Conservation (phyloP, 2,329 filamentous ascomycete genomes). For the Xenoacremonium recifei region DNA sequence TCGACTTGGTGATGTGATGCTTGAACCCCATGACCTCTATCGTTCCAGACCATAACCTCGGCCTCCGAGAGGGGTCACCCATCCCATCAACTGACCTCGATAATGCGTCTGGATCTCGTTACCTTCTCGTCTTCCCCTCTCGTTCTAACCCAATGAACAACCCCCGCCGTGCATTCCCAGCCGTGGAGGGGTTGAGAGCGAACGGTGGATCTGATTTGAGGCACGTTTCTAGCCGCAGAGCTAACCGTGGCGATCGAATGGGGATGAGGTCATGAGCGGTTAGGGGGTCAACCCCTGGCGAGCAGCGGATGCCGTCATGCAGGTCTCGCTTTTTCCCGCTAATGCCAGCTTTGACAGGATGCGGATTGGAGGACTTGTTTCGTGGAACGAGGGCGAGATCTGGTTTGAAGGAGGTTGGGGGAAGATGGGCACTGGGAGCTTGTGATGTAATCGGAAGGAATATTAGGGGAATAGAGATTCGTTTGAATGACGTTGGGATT, state of each 20-base stretch:
- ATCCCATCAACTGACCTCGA: no score
- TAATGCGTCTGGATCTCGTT: not conserved
- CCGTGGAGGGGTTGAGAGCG: no score
- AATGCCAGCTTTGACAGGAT: no score
- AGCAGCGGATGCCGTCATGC: slow-evolving; percentile 27
- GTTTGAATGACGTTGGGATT: no score
- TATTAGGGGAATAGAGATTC: no score
- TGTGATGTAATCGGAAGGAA: not conserved
- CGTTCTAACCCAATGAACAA: slow-evolving; percentile 9
- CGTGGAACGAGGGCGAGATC: no score
- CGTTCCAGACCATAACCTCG: no score
- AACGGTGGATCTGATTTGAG: slow-evolving; percentile 11
- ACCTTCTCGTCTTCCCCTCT: not conserved
- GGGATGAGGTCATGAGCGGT: slow-evolving; percentile 23
- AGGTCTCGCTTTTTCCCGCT: no score
- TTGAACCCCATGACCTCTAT: no score
- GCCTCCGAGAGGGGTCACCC: no score
- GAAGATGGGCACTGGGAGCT: not conserved
- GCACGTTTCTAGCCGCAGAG: slow-evolving; percentile 7
- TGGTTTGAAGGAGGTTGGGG: not conserved
- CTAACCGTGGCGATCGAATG: slow-evolving; percentile 13
- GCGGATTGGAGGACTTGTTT: no score
- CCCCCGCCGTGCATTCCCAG: slow-evolving; percentile 9
- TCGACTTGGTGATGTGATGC: no score
- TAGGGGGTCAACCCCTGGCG: slow-evolving; percentile 18